Percentiles rank a stretch among this genome's conserved stretches.
These are phyloP conservation scores for Scheffersomyces stipitis DNA, from an alignment of 805 yeast genomes.

Conservation along the genomic window DNA sequence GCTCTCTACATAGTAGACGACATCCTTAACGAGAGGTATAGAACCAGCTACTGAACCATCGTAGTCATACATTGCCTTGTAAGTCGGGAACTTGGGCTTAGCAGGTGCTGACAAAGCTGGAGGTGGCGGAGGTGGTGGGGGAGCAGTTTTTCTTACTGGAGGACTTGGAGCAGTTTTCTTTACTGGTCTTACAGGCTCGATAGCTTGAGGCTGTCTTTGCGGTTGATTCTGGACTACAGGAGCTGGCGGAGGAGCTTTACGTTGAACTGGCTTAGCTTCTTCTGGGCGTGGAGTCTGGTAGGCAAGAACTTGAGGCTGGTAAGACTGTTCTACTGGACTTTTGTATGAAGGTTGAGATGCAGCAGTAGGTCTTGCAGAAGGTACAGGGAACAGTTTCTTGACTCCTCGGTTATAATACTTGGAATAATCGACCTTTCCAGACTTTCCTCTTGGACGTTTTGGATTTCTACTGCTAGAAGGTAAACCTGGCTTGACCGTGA, in stretches of 20 bases:
- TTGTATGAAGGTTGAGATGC: slow-evolving; percentile 4
- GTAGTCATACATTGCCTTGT: slow-evolving; percentile 83
- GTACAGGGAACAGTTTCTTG: too few species aligned
- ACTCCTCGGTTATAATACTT: slow-evolving; percentile 42
- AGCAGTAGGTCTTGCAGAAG: slow-evolving; percentile 1
- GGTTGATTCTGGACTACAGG: slow-evolving; percentile 11
- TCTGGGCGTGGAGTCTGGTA: slow-evolving; percentile 15
- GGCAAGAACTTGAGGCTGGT: too few species aligned
- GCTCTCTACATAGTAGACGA: slow-evolving; percentile 67
- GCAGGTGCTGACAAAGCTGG: slow-evolving; percentile 51
- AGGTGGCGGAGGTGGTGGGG: slow-evolving; percentile 55
- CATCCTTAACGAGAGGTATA: slow-evolving; percentile 74
- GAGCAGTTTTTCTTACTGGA: slow-evolving; percentile 46
- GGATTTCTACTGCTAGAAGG: slow-evolving; percentile 72
- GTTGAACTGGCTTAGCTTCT: slow-evolving; percentile 8
- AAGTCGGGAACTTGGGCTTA: slow-evolving; percentile 71
- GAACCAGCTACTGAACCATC: slow-evolving; percentile 84
- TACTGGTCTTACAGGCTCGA: slow-evolving; percentile 15
- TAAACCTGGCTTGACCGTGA: slow-evolving; percentile 75
- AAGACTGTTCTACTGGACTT: slow-evolving; percentile 2
- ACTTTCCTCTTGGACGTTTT: slow-evolving; percentile 66
- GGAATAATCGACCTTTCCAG: slow-evolving; percentile 39
- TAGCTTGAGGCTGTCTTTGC: slow-evolving; percentile 20
- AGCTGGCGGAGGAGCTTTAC: slow-evolving; percentile 14
- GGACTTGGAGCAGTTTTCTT: slow-evolving; percentile 58